Evolutionary conservation across 768 basidiomycete species (phyloP), one percentile per base, ranked within the genome.

Genomic region (Boletus subcaerulescens): DNA sequence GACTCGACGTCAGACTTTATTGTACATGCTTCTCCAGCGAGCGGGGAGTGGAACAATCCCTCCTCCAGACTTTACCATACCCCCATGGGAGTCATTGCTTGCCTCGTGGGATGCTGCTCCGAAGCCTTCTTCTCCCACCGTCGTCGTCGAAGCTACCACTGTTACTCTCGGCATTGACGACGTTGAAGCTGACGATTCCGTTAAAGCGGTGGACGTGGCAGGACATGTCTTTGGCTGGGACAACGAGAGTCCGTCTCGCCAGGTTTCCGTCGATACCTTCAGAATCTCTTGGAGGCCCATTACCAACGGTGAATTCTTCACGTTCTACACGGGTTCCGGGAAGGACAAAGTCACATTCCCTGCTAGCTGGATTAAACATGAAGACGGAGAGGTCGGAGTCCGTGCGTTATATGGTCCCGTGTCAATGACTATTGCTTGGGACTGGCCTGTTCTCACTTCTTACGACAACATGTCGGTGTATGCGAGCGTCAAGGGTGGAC

Each of bases 11-110:
- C 39, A 84, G 79, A 99, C 97, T 0, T 76, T 98, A 24, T 76
- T 98, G 4, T 98, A 98, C 71, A 98, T 98, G 93, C 83, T 96
- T 12, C 66, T 95, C 5, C 96, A 93, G 67, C 81, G 84, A 44
- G 83, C 88, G 17, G 89, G 88, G 38, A 82, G 76, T 0, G 88
- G 90, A 4, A 91, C 92, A 3, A 76, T 90, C 39, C 83, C 92
- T 5, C 95, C 97, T 0, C 75, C 78, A 0, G 87, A 84, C 3
- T 93, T 94, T 66, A 71, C 81, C 3, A 63, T 76, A 0, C 97
- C 97, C 0, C 76, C 83, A 8, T 98, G 92, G 86, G 71, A 74
- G 2, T 68, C 75, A 6, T 74, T 88, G n/a, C 67, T 75, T 12
- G 68, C 67, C 32, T 60, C 67, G 5, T 84, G 83, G 82, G 73